Evolutionary conservation across 2,329 filamentous ascomycete genomes (phyloP), one percentile per base, ranked within the genome.

Genomic region (Trichoderma cornu-damae): DNA sequence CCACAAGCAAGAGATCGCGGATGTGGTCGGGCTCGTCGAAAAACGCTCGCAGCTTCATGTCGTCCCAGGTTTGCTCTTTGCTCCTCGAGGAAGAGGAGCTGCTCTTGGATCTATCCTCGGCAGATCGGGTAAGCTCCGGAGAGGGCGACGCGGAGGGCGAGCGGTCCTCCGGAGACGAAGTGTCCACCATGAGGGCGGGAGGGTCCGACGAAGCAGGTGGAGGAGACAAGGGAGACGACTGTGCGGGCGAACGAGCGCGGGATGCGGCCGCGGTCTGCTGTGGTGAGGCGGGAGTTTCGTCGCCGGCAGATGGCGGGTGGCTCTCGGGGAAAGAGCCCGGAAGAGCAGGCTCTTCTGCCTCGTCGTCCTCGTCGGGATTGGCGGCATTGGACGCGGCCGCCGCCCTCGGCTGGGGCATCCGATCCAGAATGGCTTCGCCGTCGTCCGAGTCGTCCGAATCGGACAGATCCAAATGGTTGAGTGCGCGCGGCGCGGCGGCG

Each of bases 21-120:
- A 99, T 90, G 61, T 96, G 90, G 32, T 86, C 86, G 60, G 90
- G 85, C 64, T 94, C 90, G 63, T 97, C 93, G 66, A 97, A 88
- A 73, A 96, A 99, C 12, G 89, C 87, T 59, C 90, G 85, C 26
- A 99, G 81, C 65, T 85, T 89, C 57, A 85, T 80, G 70, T 97
- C 93, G 61, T 90, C 93, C 94, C 94, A 99, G 0, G 85, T 83
- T 24, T 78, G 77, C 14, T 71, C 67, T 50, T 68, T 71, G 44
- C 60, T 61, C 49, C 59, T 66, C 37, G 63, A 77, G 67, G 60
- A 72, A 66, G 64, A 77, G 72, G 62, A 65, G 20, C 62, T 64
- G 62, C 72, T 61, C 65, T 72, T 69, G 16, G 67, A 66, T 20
- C 66, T 69, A 35, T 70, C 73, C 32, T 77, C 77, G 8, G 72